A percentile compares a stretch with the other conserved stretches of the same genome.
These are phyloP conservation scores for Cymodocea nodosa DNA, from an alignment of 116 monocot species.

Conservation along the genomic window DNA sequence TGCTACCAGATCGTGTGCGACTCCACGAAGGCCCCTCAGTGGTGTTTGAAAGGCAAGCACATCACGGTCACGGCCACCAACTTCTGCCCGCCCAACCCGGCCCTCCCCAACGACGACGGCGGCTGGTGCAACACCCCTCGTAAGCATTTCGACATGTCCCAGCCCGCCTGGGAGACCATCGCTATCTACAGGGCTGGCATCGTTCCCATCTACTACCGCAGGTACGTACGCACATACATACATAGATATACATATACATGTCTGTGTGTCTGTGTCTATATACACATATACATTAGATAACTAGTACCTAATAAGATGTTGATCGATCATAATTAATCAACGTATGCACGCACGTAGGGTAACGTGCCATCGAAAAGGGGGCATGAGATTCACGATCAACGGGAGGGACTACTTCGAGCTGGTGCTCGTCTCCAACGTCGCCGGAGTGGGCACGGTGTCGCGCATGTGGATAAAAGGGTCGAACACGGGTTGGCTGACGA, in stretches of 20 bases:
- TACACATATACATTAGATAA: too few relatives aligned
- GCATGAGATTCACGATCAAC: conserved; percentile 61
- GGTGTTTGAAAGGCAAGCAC: conserved; percentile 26
- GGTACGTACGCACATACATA: too few relatives aligned
- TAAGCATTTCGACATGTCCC: conserved; percentile 47
- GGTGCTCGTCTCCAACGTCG: conserved; percentile 49
- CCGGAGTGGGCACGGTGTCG: conserved; percentile 38
- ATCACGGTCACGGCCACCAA: conserved; percentile 53
- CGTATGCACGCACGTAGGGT: too few relatives aligned
- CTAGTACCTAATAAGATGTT: too few relatives aligned
- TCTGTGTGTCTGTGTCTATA: too few relatives aligned
- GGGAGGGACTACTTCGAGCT: conserved; percentile 68
- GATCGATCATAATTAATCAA: too few relatives aligned
- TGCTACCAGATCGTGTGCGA: conserved; percentile 59
- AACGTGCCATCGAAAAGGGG: conserved; percentile 35
- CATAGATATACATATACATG: neutral
- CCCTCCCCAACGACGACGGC: conserved; percentile 35
- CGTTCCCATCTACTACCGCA: conserved; percentile 29
- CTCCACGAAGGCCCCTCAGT: conserved; percentile 15
- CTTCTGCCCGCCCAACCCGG: conserved; percentile 49
- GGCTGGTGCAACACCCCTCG: conserved; percentile 54
- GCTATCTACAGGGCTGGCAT: conserved; percentile 40
- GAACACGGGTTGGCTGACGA: conserved; percentile 36
- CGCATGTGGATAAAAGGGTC: conserved; percentile 36
- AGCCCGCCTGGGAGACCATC: conserved; percentile 43